Conservation (phyloP, 768 basidiomycete genomes). For the Auricularia sp. region DNA sequence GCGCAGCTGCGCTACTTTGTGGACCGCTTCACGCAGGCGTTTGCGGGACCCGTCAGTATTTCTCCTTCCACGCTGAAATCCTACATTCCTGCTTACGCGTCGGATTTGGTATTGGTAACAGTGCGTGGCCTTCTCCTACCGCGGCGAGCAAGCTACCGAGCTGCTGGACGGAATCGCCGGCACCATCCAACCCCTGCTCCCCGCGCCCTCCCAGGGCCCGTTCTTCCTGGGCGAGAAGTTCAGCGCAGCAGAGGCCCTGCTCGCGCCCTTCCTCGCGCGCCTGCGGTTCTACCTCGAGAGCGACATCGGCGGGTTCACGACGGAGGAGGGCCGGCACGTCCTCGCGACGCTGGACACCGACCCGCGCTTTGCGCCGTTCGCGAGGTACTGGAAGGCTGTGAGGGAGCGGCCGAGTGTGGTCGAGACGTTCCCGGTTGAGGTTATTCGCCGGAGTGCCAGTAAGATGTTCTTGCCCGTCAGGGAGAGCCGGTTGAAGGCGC, state of each 20-base stretch:
- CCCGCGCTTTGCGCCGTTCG: constrained; percentile 39
- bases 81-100: background rate
- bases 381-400: constrained; percentile 37
- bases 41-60: constrained; percentile 21
- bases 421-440: constrained; percentile 29
- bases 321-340: constrained; percentile 36
- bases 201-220: constrained; percentile 24
- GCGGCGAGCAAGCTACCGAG: constrained; percentile 30
- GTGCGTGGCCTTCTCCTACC: constrained; percentile 26
- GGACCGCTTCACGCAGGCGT: constrained; percentile 39
- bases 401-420: constrained; percentile 43
- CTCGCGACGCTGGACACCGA: constrained; percentile 31
- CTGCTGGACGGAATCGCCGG: constrained; percentile 33
- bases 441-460: background rate
- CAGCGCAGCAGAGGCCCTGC: constrained; percentile 51
- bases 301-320: constrained; percentile 41
- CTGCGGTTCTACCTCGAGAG: constrained; percentile 33
- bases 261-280: constrained; percentile 51
- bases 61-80: too few relatives aligned
- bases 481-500: too few relatives aligned
- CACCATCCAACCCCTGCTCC: constrained; percentile 39
- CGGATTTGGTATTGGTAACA: background rate
- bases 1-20: constrained; percentile 56
- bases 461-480: background rate
- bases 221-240: constrained; percentile 37